A percentile compares a stretch with the other conserved stretches of the same genome.
phyloP scores from a whole-genome alignment of 805 yeast species.

The Ascoidea rubescens region DNA sequence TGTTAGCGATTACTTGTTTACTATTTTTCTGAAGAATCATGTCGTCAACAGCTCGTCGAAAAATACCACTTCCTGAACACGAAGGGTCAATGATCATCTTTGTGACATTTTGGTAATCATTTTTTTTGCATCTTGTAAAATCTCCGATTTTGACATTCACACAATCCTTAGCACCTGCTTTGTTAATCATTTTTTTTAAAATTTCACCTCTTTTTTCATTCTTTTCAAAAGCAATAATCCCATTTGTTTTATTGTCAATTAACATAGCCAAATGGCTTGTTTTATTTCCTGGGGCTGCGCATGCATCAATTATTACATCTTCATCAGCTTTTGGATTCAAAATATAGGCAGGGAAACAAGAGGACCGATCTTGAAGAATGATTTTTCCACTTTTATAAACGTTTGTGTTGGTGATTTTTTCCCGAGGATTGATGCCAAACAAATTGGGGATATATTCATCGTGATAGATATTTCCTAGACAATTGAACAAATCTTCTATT shows the following conservation, averaged over 20 bases:
- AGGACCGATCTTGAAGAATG: conserved; percentile 91
- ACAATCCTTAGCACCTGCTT: conserved; percentile 49
- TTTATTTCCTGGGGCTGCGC: conserved; percentile 98
- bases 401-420: conserved; percentile 49
- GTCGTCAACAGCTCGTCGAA: conserved; percentile 68
- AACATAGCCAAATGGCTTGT: conserved; percentile 83
- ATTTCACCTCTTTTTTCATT: conserved; percentile 60
- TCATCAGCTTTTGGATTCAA: conserved; percentile 42
- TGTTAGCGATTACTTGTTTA: conserved; percentile 5
- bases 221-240: conserved; percentile 78
- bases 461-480: conserved; percentile 46
- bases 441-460: conserved; percentile 67
- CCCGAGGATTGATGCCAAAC: conserved; percentile 72
- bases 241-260: conserved; percentile 19
- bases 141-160: conserved; percentile 35
- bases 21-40: conserved; percentile 12
- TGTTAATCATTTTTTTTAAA: conserved; percentile 61
- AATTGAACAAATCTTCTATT: conserved; percentile 24
- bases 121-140: conserved; percentile 35
- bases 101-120: conserved; percentile 49
- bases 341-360: conserved; percentile 90
- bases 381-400: conserved; percentile 64
- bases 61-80: conserved; percentile 95
- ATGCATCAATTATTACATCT: conserved; percentile 70
- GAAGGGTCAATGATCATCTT: conserved; percentile 92